Evolutionary conservation across 805 yeast species (phyloP).

Genomic region (Kodamaea hsintzibuensis): DNA sequence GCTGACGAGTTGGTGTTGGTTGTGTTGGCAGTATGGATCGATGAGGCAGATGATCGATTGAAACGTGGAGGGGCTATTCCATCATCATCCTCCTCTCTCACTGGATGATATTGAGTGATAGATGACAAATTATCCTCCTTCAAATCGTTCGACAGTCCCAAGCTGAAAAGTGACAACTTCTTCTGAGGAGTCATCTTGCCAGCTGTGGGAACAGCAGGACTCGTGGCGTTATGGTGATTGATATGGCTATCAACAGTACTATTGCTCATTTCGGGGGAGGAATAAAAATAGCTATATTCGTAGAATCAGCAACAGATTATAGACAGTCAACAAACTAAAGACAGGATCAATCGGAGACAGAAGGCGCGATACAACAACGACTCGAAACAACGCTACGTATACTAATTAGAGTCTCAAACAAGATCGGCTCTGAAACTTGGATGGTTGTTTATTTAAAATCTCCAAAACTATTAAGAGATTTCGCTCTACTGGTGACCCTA

Average conservation of each 20-base stretch:
- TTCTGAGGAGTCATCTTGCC: constrained; percentile 13
- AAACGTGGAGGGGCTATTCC: background rate
- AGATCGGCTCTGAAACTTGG: background rate
- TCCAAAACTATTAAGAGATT: background rate
- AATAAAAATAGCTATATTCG: background rate
- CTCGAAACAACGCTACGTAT: background rate
- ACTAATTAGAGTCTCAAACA: background rate
- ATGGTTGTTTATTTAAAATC: background rate
- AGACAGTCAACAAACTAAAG: background rate
- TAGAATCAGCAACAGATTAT: background rate
- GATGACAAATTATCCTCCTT: constrained; percentile 7
- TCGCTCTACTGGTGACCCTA: constrained; percentile 2
- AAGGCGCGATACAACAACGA: background rate
- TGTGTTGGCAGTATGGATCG: constrained; percentile 10
- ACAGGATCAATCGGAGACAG: constrained; percentile 1
- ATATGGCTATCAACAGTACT: background rate
- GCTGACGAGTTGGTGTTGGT: constrained; percentile 18
- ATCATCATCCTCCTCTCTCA: background rate
- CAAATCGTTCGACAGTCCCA: constrained; percentile 16
- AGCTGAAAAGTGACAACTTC: constrained; percentile 27
- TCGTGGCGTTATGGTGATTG: background rate
- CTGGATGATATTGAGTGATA: background rate
- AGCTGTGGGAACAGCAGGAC: background rate
- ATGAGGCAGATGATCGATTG: constrained; percentile 7
- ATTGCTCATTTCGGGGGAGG: background rate